Base-by-base conservation (phyloP, 768 basidiomycete genomes). In the Boletus pseudo-olivaceus region DNA sequence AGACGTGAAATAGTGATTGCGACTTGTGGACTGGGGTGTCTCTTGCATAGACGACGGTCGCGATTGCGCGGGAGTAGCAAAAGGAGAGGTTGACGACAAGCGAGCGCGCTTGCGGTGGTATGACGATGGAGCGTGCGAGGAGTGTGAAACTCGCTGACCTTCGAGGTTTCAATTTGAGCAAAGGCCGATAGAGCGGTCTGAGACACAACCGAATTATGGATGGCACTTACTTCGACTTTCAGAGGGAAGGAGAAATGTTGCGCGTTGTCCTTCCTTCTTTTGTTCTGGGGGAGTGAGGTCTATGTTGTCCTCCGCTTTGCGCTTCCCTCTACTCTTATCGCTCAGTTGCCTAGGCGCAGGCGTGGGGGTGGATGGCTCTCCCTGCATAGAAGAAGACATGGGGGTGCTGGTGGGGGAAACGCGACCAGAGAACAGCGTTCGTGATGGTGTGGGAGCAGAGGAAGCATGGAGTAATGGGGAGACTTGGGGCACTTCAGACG, bases 241-340 rank as follows among this genome's bases (percentile, higher is more conserved):
- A 23, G 65, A 55, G 26, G 76, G 75, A 49, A 81, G 75, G 39
- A 83, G 83, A 64, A 88, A 89, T 7, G 84, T 88, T 37, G 87
- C 74, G 47, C 73, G 78, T 38, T 76, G 74, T 1, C 54, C 68
- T 54, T 78, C 76, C 65, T 77, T 80, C 54, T 75, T 74, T 53
- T 76, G 80, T 62, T 86, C 85, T 7, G 86, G 84, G 33, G 86
- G 85, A 3, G 87, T 87, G 32, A 78, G 72, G 55, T 84, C 85
- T n/a, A 82, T 73, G 59, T 87, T 78, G 57, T 88, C 87, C 41
- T 87, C 85, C 7, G 85, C 87, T 65, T 89, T 90, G 56, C 88
- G 75, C 67, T 90, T 90, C 7, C 84, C 84, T 60, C 76, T 81
- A 33, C 69, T 64, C 54, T 67, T 70, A 53, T 76, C 69, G 49